These are phyloP conservation scores for Pyrenochaeta sp. DNA, from an alignment of 2,329 filamentous ascomycete species.

Conservation along the genomic window DNA sequence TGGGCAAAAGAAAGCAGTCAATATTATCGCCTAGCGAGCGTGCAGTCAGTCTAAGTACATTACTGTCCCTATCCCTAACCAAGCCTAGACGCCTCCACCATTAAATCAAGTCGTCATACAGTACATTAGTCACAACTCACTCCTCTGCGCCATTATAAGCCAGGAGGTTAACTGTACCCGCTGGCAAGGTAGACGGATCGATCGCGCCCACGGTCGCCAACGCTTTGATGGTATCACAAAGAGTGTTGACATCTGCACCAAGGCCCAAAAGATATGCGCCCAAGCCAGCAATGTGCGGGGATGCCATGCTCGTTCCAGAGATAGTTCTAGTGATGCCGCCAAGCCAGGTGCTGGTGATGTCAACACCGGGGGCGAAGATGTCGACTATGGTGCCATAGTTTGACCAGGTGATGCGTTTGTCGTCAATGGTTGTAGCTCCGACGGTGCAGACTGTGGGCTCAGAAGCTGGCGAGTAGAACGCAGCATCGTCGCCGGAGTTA, in stretches of 20 bases:
- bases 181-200: constrained; percentile 45
- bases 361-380: constrained; percentile 49
- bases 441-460: constrained; percentile 50
- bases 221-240: constrained; percentile 57
- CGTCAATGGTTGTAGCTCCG: constrained; percentile 43
- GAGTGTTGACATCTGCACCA: constrained; percentile 44
- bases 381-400: constrained; percentile 49
- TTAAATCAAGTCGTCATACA: background rate
- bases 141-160: constrained; percentile 59
- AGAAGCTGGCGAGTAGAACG: constrained; percentile 43
- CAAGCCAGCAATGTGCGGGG: constrained; percentile 74
- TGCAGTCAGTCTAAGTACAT: background rate
- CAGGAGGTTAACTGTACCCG: constrained; percentile 57
- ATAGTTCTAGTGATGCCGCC: constrained; percentile 55
- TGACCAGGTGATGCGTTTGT: constrained; percentile 43
- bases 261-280: constrained; percentile 71
- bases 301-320: constrained; percentile 71
- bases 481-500: constrained; percentile 40
- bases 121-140: background rate
- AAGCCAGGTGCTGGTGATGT: constrained; percentile 56
- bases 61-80: too few species aligned
- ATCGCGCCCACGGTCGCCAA: constrained; percentile 50
- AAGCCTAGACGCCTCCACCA: too few species aligned
- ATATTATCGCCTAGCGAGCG: background rate
- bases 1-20: too few species aligned